Conservation (phyloP, 192 early-diverging fungal species). For the Backusella tuberculispora region DNA sequence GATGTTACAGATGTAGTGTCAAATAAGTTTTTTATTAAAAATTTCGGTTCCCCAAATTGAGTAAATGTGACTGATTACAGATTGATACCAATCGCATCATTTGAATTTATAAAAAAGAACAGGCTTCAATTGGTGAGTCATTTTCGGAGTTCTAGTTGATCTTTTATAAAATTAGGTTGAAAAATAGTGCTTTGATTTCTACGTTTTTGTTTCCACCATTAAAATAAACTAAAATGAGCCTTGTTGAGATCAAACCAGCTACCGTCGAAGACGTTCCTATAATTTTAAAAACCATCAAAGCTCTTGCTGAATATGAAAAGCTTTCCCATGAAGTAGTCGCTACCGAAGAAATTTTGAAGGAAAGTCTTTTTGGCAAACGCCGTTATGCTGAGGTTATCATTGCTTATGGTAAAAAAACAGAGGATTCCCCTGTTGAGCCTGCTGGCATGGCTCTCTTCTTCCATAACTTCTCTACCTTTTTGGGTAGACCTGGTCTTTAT, state of each 20-base stretch:
- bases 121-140: not conserved
- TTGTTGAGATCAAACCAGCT: constrained; percentile 54
- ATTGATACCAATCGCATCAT: no score
- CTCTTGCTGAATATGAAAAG: constrained; percentile 81
- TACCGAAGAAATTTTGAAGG: constrained; percentile 62
- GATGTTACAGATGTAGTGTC: no score
- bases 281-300: constrained; percentile 71
- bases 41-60: no score
- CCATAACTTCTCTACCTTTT: constrained; percentile 81
- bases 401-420: constrained; percentile 51
- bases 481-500: constrained; percentile 77
- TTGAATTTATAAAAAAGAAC: not conserved
- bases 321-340: constrained; percentile 70
- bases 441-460: constrained; percentile 87
- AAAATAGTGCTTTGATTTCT: constrained; percentile 6
- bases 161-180: not conserved
- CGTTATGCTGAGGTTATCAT: constrained; percentile 74
- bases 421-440: constrained; percentile 42
- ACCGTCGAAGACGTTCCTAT: constrained; percentile 60
- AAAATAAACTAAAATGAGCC: not conserved
- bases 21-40: no score
- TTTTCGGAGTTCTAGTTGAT: not conserved
- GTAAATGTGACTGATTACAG: no score
- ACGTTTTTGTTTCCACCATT: constrained; percentile 11
- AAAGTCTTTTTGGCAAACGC: constrained; percentile 66